Percentiles rank a stretch among this genome's conserved stretches.
Conservation (phyloP, 441 rosid species). For the Sinapis alba region DNA sequence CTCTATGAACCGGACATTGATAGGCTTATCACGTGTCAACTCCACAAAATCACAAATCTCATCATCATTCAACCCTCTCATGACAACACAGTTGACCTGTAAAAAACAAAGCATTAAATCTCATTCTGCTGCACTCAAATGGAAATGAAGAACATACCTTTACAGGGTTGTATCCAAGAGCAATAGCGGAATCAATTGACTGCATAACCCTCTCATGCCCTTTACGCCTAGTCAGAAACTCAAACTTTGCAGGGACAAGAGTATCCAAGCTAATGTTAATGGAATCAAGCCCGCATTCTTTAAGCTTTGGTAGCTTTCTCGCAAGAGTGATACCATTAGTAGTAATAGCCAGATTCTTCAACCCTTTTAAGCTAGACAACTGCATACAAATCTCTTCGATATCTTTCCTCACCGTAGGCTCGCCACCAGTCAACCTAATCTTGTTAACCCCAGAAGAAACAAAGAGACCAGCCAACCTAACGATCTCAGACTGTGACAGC, state of each 20-base stretch:
- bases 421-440: conserved; percentile 93
- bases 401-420: conserved; percentile 85
- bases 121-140: neutral
- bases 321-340: conserved; percentile 89
- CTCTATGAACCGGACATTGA: conserved; percentile 90
- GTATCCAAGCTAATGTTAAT: conserved; percentile 88
- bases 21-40: conserved; percentile 74
- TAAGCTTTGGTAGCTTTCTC: conserved; percentile 76
- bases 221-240: conserved; percentile 83
- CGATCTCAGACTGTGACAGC: conserved; percentile 65
- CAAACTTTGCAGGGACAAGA: conserved; percentile 83
- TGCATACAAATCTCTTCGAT: conserved; percentile 73
- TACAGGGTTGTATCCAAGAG: conserved; percentile 79
- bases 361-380: conserved; percentile 74
- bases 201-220: conserved; percentile 84
- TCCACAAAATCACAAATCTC: conserved; percentile 93
- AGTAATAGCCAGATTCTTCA: conserved; percentile 78
- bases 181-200: conserved; percentile 75
- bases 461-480: conserved; percentile 71
- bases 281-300: conserved; percentile 70
- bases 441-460: conserved; percentile 84
- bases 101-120: conserved; percentile 1
- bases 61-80: conserved; percentile 94
- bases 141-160: conserved; percentile 51
- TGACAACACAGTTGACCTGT: conserved; percentile 36